phyloP scores from a whole-genome alignment of 2,329 filamentous ascomycete species.

The Aspergillus intermedius region DNA sequence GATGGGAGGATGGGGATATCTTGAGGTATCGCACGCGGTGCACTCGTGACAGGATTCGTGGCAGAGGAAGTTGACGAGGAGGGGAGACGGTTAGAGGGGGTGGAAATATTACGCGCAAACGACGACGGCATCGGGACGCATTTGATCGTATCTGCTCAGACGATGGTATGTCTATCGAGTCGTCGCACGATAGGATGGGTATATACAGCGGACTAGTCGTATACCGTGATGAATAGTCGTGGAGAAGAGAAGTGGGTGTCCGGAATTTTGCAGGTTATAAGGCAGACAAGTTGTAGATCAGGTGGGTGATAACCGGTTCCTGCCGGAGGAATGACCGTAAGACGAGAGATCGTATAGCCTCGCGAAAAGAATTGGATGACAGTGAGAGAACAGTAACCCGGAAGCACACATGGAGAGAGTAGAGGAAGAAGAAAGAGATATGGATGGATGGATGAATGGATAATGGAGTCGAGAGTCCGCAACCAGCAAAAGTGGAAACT shows the following conservation, averaged over 20 bases:
- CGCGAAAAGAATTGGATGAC: conserved; percentile 1
- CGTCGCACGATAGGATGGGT: too few relatives aligned
- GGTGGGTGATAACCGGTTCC: neutral
- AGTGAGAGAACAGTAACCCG: neutral
- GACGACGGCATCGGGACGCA: conserved; percentile 34
- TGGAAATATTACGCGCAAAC: conserved; percentile 25
- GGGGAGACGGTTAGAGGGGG: conserved; percentile 19
- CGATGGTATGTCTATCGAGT: too few relatives aligned
- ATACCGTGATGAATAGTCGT: neutral
- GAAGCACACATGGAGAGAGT: neutral
- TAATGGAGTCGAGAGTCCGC: neutral
- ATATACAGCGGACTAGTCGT: neutral
- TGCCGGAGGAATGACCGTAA: conserved; percentile 2
- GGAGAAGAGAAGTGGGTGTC: neutral
- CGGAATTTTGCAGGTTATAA: neutral
- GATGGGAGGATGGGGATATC: conserved; percentile 19
- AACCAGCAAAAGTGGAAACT: neutral
- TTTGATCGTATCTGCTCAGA: conserved; percentile 4
- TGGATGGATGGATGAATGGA: neutral
- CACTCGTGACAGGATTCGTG: conserved; percentile 14
- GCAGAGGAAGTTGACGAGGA: conserved; percentile 11
- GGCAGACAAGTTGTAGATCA: neutral
- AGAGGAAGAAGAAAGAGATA: neutral
- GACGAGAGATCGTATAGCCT: neutral
- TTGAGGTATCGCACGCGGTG: conserved; percentile 16